phyloP scores from a whole-genome alignment of 148 eudicot genomes.

The Selenicereus undatus region DNA sequence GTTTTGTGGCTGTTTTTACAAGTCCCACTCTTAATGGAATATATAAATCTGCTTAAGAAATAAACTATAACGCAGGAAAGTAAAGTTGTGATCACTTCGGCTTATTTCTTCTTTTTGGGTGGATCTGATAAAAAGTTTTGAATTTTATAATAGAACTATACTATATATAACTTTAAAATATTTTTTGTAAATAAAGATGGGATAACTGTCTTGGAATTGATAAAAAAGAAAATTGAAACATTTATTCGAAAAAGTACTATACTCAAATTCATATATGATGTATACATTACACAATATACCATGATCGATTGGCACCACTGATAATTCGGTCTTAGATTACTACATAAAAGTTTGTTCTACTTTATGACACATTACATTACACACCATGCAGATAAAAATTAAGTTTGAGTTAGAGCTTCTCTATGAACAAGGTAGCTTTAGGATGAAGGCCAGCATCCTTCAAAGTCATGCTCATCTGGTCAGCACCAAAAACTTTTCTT shows the following conservation, averaged over 20 bases:
- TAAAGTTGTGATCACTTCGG: no score
- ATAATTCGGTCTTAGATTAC: neutral
- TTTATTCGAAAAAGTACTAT: no score
- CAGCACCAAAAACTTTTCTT: constrained; percentile 69
- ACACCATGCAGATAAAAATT: neutral
- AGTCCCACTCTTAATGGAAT: neutral
- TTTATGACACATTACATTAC: neutral
- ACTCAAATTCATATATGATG: no score
- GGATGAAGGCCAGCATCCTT: constrained; percentile 83
- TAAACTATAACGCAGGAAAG: no score
- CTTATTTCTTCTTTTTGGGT: no score
- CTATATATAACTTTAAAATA: no score
- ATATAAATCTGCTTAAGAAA: no score
- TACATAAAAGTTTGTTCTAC: neutral
- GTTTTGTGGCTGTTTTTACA: neutral
- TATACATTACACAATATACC: neutral
- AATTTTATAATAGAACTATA: no score
- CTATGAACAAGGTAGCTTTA: constrained; percentile 70
- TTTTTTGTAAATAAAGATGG: no score
- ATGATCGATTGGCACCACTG: neutral
- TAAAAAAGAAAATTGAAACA: no score
- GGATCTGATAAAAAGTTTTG: no score
- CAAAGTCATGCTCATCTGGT: constrained; percentile 59
- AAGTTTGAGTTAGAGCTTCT: constrained; percentile 35
- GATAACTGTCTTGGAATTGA: no score